These are phyloP conservation scores for Suillus plorans DNA, from an alignment of 768 basidiomycete genomes.

Conservation along the genomic window DNA sequence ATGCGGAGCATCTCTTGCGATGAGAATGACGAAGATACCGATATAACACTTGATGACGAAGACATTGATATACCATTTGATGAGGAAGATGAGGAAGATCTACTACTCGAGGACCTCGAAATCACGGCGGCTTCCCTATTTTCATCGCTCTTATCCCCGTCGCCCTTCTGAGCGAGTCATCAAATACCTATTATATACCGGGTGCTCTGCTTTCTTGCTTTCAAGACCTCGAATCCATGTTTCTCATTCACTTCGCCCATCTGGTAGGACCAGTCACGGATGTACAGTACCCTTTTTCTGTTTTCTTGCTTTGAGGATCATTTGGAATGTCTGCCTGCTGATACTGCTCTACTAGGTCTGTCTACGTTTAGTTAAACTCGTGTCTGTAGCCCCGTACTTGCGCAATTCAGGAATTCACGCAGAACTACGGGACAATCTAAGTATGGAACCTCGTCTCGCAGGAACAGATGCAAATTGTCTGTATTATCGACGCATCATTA, in stretches of 20 bases:
- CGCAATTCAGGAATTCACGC: neutral
- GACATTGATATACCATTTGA: neutral
- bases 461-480: neutral
- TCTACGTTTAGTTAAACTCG: neutral
- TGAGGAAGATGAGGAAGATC: neutral
- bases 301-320: neutral
- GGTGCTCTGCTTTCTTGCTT: neutral
- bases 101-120: neutral
- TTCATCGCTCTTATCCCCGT: neutral
- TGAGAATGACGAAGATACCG: neutral
- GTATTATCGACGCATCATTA: neutral
- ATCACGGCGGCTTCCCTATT: neutral
- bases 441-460: neutral
- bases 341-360: neutral
- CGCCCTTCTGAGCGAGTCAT: neutral
- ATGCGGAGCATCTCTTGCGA: neutral
- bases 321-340: neutral
- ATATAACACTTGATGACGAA: neutral
- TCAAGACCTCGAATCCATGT: neutral
- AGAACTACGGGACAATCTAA: neutral
- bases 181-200: neutral
- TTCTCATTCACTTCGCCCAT: neutral
- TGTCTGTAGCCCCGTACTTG: neutral
- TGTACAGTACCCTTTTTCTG: constrained; percentile 1
- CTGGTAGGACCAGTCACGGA: neutral